These are phyloP conservation scores for Plasmodium cynomolgi DNA, from an alignment of 169 alveolate species.

Conservation along the genomic window DNA sequence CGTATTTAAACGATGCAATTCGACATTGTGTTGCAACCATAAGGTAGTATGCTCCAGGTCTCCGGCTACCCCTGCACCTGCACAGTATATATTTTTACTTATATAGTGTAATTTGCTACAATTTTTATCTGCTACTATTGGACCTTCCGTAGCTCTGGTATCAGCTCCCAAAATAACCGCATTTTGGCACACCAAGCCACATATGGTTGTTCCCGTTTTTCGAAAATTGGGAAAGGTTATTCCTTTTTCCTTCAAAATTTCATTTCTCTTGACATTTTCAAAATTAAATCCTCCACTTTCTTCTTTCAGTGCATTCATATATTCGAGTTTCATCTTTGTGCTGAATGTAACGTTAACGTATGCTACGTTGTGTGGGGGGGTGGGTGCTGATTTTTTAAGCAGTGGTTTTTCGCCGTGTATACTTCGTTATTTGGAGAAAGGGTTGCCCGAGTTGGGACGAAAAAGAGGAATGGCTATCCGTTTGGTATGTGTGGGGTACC, in stretches of 20 bases:
- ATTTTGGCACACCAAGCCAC: conserved; percentile 94
- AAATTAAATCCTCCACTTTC: conserved; percentile 75
- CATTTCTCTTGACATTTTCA: conserved; percentile 72
- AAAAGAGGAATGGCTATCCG: not conserved
- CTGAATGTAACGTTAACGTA: conserved; percentile 10
- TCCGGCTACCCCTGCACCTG: conserved; percentile 99
- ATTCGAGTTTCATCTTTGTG: conserved; percentile 67
- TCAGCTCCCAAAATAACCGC: conserved; percentile 99
- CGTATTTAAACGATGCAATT: conserved; percentile 94
- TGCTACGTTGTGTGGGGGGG: not conserved
- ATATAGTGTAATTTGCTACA: conserved; percentile 96
- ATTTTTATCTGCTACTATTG: conserved; percentile 98
- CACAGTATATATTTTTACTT: conserved; percentile 96
- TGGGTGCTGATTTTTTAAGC: not conserved
- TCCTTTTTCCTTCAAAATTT: conserved; percentile 70
- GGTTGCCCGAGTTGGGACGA: not conserved
- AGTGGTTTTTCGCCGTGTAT: not conserved
- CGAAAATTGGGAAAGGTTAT: conserved; percentile 61
- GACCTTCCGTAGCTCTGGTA: conserved; percentile 98
- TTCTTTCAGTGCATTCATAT: conserved; percentile 62
- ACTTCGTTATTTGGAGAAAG: not conserved
- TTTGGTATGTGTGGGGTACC: not conserved
- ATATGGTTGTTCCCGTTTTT: conserved; percentile 98
- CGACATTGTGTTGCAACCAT: conserved; percentile 91
- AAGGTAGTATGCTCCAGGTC: conserved; percentile 96